Evolutionary conservation across 495 filamentous ascomycete species (phyloP).

Genomic region (Venustampulla echinocandica): DNA sequence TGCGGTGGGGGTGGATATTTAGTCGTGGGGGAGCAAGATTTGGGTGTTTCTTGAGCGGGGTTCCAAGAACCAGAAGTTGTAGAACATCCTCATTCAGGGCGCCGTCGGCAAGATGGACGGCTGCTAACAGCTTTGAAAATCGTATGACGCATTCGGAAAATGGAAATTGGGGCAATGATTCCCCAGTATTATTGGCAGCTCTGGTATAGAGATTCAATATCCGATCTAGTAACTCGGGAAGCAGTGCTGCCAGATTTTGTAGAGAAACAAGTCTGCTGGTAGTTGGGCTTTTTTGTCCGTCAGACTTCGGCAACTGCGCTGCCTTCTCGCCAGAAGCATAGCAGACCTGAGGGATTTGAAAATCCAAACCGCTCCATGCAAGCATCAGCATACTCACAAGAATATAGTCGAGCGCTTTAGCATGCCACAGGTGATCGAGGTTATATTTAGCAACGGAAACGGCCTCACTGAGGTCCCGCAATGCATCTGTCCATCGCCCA

Average conservation of each 20-base stretch:
- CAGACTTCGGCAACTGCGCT: conserved; percentile 25
- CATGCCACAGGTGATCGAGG: conserved; percentile 94
- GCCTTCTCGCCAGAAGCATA: conserved; percentile 39
- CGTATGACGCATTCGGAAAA: conserved; percentile 77
- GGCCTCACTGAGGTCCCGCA: conserved; percentile 77
- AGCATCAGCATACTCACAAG: conserved; percentile 75
- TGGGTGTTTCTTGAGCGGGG: conserved; percentile 29
- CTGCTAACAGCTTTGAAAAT: conserved; percentile 63
- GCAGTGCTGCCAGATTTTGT: conserved; percentile 50
- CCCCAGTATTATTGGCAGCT: conserved; percentile 63
- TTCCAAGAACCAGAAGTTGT: conserved; percentile 55
- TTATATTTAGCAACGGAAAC: conserved; percentile 66
- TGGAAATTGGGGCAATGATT: conserved; percentile 70
- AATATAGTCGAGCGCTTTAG: conserved; percentile 84
- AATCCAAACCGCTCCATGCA: conserved; percentile 78
- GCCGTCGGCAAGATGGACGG: conserved; percentile 60
- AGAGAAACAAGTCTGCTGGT: conserved; percentile 48
- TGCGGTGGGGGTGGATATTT: conserved; percentile 45
- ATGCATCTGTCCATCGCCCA: conserved; percentile 80
- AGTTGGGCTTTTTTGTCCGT: conserved; percentile 38
- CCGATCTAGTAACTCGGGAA: conserved; percentile 71
- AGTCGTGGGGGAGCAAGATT: conserved; percentile 29
- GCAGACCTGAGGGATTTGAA: conserved; percentile 58
- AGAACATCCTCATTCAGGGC: conserved; percentile 58
- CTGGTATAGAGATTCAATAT: conserved; percentile 77